Conservation (phyloP, 148 eudicot genomes). For the Gaultheria prostrata region DNA sequence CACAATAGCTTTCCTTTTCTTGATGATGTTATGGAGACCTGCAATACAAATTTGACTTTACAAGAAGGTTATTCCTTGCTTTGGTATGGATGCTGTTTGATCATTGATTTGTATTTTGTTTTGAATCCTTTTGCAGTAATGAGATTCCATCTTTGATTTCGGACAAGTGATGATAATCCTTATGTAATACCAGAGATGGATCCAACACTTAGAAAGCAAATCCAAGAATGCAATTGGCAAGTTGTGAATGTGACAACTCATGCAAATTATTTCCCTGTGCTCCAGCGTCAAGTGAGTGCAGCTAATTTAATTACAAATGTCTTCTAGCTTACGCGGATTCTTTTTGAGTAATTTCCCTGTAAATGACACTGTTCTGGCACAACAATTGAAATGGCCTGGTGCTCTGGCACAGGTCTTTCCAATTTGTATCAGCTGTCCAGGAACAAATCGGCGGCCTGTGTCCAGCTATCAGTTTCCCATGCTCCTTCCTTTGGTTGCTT, state of each 20-base stretch:
- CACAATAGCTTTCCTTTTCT: background rate
- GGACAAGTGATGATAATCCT: slow-evolving; percentile 96
- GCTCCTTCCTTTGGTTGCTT: too few relatives aligned
- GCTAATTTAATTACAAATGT: background rate
- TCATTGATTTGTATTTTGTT: background rate
- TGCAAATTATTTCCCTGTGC: slow-evolving; percentile 94
- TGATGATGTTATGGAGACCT: too few relatives aligned
- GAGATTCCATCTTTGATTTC: slow-evolving; percentile 25
- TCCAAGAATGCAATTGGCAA: slow-evolving; percentile 98
- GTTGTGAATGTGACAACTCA: slow-evolving; percentile 97
- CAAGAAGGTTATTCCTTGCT: background rate
- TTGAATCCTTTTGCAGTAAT: background rate
- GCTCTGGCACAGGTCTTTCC: too few relatives aligned
- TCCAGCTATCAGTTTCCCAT: too few relatives aligned
- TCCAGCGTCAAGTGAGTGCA: slow-evolving; percentile 81
- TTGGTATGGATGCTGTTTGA: background rate
- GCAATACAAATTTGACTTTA: too few relatives aligned
- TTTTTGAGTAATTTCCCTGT: background rate
- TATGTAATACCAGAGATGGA: slow-evolving; percentile 88
- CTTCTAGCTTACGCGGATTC: background rate
- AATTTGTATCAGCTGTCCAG: too few relatives aligned
- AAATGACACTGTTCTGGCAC: too few relatives aligned
- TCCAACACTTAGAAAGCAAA: slow-evolving; percentile 70
- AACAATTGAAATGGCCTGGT: too few relatives aligned
- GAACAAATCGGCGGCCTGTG: too few relatives aligned